Evolutionary conservation across 2,329 filamentous ascomycete species (phyloP).

Genomic region (Penicillium sp.): DNA sequence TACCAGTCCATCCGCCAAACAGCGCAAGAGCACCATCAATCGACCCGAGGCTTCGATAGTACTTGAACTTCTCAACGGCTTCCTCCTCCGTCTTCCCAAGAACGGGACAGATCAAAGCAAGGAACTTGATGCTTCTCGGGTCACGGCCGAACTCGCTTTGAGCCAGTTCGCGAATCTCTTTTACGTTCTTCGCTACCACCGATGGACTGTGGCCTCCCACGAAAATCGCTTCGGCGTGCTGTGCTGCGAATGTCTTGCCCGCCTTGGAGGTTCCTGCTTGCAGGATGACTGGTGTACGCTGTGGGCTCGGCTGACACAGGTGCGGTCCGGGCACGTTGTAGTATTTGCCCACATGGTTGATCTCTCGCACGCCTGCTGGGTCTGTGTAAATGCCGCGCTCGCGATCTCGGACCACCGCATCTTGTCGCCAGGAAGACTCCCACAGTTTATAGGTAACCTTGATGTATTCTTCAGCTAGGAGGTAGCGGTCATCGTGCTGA

Average conservation of each 20-base stretch:
- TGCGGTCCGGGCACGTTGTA: slow-evolving; percentile 67
- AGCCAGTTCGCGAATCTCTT: slow-evolving; percentile 63
- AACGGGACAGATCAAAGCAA: slow-evolving; percentile 67
- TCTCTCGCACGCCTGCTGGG: slow-evolving; percentile 61
- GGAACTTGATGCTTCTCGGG: slow-evolving; percentile 64
- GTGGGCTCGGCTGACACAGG: slow-evolving; percentile 66
- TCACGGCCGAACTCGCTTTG: slow-evolving; percentile 57
- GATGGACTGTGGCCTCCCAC: slow-evolving; percentile 65
- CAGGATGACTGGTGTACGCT: slow-evolving; percentile 68
- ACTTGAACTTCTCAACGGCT: slow-evolving; percentile 63
- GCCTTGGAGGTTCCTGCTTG: slow-evolving; percentile 70
- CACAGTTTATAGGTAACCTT: slow-evolving; percentile 67
- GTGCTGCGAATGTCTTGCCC: slow-evolving; percentile 67
- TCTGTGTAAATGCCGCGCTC: slow-evolving; percentile 62
- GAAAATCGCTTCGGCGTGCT: slow-evolving; percentile 73
- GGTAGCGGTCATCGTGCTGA: slow-evolving; percentile 67
- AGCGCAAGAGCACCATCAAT: slow-evolving; percentile 68
- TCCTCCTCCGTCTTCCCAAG: slow-evolving; percentile 67
- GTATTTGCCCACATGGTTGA: slow-evolving; percentile 67
- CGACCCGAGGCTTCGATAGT: slow-evolving; percentile 63
- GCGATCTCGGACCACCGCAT: slow-evolving; percentile 64
- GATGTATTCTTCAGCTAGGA: slow-evolving; percentile 65
- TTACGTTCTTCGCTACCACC: slow-evolving; percentile 63
- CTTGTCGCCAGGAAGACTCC: slow-evolving; percentile 67
- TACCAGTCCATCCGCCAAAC: slow-evolving; percentile 75